Conservation (phyloP, 176 grass and related monocot genomes). For the Lolium multiflorum region DNA sequence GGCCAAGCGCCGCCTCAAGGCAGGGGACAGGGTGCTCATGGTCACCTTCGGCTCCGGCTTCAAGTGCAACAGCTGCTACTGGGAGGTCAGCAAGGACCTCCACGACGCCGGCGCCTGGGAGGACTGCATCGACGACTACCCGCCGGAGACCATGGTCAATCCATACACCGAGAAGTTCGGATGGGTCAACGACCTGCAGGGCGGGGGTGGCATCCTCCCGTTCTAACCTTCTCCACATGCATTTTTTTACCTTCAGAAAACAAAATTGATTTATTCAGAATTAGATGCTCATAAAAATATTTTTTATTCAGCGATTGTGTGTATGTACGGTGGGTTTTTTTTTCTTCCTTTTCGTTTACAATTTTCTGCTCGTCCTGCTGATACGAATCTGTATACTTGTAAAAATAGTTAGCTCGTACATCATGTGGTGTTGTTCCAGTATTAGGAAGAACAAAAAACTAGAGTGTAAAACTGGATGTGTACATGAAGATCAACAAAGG, state of each 20-base stretch:
- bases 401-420: background rate
- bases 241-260: background rate
- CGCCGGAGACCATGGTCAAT: constrained; percentile 66
- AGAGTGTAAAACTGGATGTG: background rate
- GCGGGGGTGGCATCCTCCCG: constrained; percentile 45
- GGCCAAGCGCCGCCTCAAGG: constrained; percentile 65
- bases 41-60: constrained; percentile 84
- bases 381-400: constrained; percentile 24
- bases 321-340: background rate
- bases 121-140: constrained; percentile 74
- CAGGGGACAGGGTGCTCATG: constrained; percentile 76
- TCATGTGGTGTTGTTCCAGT: background rate
- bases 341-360: background rate
- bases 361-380: background rate
- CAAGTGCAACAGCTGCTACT: constrained; percentile 93
- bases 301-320: background rate
- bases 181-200: constrained; percentile 71
- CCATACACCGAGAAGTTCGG: constrained; percentile 84
- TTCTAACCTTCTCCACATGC: constrained; percentile 3
- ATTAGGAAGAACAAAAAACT: background rate
- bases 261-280: background rate
- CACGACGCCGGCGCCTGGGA: constrained; percentile 67
- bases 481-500: background rate
- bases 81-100: constrained; percentile 74
- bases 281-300: background rate